These are phyloP conservation scores for Backusella australiensis DNA, from an alignment of 192 early-diverging fungal species.

Conservation along the genomic window DNA sequence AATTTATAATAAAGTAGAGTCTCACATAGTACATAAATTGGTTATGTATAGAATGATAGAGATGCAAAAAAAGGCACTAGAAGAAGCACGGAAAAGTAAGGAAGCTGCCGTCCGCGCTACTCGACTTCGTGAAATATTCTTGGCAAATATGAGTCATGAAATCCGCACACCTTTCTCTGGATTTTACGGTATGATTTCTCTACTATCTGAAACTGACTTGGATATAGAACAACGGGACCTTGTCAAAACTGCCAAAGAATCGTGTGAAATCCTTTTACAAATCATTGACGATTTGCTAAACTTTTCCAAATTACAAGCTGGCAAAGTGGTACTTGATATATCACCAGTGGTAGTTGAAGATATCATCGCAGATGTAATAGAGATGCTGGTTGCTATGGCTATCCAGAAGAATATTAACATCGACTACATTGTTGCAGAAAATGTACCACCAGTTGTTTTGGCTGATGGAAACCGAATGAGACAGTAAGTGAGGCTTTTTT, in stretches of 20 bases:
- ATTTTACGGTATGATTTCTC: conserved; percentile 49
- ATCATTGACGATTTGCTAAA: conserved; percentile 52
- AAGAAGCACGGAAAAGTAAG: conserved; percentile 35
- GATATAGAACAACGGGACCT: conserved; percentile 47
- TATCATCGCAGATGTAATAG: conserved; percentile 46
- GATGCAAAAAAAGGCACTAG: conserved; percentile 31
- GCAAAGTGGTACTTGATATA: conserved; percentile 44
- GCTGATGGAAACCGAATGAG: conserved; percentile 66
- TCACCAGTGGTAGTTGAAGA: conserved; percentile 43
- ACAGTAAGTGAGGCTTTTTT: conserved; percentile 36
- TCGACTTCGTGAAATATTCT: conserved; percentile 32
- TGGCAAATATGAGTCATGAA: conserved; percentile 40
- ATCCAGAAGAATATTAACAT: conserved; percentile 60
- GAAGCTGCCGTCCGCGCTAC: conserved; percentile 32
- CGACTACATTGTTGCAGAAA: conserved; percentile 51
- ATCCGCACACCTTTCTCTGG: conserved; percentile 48
- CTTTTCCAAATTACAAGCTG: conserved; percentile 48
- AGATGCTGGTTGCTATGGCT: conserved; percentile 61
- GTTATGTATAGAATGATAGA: conserved; percentile 31
- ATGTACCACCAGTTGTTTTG: conserved; percentile 57
- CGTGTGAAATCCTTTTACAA: conserved; percentile 47
- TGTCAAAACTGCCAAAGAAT: conserved; percentile 49
- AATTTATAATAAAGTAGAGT: not conserved
- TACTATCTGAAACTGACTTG: conserved; percentile 41
- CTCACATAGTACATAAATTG: not conserved